phyloP scores from a whole-genome alignment of 225 moss, liverwort and hornwort species.

The Ulota crispa region DNA sequence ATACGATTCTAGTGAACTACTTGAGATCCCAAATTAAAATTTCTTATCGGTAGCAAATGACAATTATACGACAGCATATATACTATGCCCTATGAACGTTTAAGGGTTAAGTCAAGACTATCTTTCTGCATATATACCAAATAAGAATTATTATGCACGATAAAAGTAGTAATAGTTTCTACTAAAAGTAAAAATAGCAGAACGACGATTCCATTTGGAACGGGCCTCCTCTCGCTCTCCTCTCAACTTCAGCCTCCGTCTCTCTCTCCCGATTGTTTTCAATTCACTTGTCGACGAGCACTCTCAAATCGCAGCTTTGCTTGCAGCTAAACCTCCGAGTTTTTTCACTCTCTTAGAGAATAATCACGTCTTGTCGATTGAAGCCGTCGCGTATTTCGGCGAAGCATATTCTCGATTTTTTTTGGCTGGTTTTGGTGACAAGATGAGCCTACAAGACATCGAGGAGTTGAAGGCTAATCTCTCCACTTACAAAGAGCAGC shows the following conservation, averaged over 20 bases:
- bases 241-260: neutral
- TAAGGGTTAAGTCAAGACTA: neutral
- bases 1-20: no score
- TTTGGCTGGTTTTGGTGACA: conserved; percentile 16
- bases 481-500: conserved; percentile 85
- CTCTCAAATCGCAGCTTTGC: neutral
- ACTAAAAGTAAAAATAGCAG: neutral
- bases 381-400: neutral
- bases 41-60: no score
- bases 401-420: neutral
- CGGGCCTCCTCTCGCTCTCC: neutral
- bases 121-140: neutral
- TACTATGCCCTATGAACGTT: no score
- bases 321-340: neutral
- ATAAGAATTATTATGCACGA: neutral
- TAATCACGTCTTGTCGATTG: neutral
- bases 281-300: neutral
- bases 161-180: neutral
- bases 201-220: conserved; percentile 12
- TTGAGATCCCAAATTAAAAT: no score
- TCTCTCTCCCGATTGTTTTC: neutral
- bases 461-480: conserved; percentile 89
- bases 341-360: neutral
- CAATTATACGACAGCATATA: no score
- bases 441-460: conserved; percentile 80